Base-by-base conservation (phyloP, 2,329 filamentous ascomycete genomes). In the Xylaria digitata region DNA sequence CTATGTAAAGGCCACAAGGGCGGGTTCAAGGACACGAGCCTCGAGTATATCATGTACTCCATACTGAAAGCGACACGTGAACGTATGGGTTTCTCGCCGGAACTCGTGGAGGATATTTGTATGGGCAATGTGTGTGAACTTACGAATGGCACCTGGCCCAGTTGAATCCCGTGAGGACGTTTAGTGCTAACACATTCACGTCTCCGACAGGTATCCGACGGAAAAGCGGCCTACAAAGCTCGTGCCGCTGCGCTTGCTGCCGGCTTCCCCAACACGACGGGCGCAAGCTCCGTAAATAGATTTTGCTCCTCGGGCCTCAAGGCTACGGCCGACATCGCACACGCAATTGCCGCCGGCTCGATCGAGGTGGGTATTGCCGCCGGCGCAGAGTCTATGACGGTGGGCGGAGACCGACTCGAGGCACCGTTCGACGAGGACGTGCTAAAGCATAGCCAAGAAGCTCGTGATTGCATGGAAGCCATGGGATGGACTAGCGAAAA, bases 401-500 rank as follows among this genome's bases (percentile, higher is more conserved):
- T 83, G 5, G 89, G 89, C 66, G 91, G 90, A 58, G 92, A 94
- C 78, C 81, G 86, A 23, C 85, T 93, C 43, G 87, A 89, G 50
- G 80, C 87, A 70, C 90, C 92, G 3, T 96, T 97, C 81, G 90
- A 93, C 79, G 89, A 91, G 71, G 89, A 90, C 70, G 89, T 98
- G 67, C 82, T 92, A 53, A 78, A 82, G 73, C 82, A 85, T 75
- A 91, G 86, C 82, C 91, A 93, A 78, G 93, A 97, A 77, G 87
- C 93, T 0, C 81, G 81, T 53, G 95, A 98, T 82, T 96, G 94
- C 85, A 88, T 95, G 88, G 88, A 94, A 85, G 92, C 95, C 72
- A 99, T 99, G 96, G 96, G 96, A 23, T 96, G 97, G 88, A 99
- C 96, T 2, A 95, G 91, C 66, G 96, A 99, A 84, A 98, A 98